Conservation (phyloP, 805 yeast genomes). For the Ogataea minuta region DNA sequence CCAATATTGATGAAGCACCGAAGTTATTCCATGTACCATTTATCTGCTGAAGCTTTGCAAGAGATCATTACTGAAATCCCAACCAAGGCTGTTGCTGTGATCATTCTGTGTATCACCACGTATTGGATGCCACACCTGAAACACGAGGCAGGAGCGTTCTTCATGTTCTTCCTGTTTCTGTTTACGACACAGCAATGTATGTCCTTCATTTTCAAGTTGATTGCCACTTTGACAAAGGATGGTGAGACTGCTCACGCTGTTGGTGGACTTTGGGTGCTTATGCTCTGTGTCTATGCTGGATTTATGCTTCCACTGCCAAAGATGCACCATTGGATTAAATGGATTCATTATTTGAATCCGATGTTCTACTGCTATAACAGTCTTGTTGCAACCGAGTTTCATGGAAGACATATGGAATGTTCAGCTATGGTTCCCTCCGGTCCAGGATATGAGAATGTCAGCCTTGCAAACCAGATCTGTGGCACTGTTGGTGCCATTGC, state of each 20-base stretch:
- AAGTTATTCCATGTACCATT: constrained; percentile 59
- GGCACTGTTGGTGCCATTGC: constrained; percentile 47
- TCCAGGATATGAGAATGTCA: constrained; percentile 45
- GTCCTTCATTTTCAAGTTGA: constrained; percentile 51
- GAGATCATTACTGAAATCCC: constrained; percentile 58
- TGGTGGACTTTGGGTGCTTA: constrained; percentile 55
- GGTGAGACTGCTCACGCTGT: constrained; percentile 57
- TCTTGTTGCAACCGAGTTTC: constrained; percentile 56
- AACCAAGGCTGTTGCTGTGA: constrained; percentile 47
- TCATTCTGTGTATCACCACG: constrained; percentile 43
- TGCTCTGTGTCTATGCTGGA: constrained; percentile 59
- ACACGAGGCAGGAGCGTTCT: constrained; percentile 53
- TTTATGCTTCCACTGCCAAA: constrained; percentile 57
- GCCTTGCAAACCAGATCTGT: constrained; percentile 46
- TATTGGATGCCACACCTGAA: constrained; percentile 55
- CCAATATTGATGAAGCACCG: constrained; percentile 64
- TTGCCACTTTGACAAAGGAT: constrained; percentile 50
- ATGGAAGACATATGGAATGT: constrained; percentile 52
- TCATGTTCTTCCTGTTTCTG: constrained; percentile 45
- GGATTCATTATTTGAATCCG: constrained; percentile 52
- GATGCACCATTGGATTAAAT: constrained; percentile 63
- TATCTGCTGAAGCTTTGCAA: constrained; percentile 62
- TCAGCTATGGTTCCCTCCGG: constrained; percentile 50
- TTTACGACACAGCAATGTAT: constrained; percentile 38
- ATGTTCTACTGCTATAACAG: constrained; percentile 50